Base-by-base conservation (phyloP, 2,329 filamentous ascomycete genomes). In the Talaromyces sp. region DNA sequence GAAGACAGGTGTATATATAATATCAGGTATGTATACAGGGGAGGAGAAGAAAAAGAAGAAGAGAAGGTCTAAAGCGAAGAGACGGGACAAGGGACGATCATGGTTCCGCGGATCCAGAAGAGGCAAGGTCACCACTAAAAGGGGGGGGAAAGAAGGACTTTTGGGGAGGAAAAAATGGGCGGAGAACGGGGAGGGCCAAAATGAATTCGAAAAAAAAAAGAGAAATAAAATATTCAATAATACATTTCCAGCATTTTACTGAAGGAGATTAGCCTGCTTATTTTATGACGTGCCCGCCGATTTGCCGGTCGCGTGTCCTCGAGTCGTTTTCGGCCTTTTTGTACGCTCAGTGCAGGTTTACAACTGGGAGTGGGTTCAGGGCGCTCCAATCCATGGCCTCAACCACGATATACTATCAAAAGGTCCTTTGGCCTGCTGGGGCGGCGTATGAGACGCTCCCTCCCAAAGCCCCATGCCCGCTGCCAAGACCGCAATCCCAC, bases 91-190 rank as follows among this genome's bases (percentile, higher is more conserved):
- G 45, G 51, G 54, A 53, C 52, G 57, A 58, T 56, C 49, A 55
- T 54, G 54, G 55, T 61, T 62, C 61, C 60, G 58, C 60, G 60
- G 49, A 49, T 42, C 29, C 43, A 19, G 42, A 55, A 54, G 37
- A 41, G 52, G 22, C 47, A 54, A 54, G 39, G 47, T 42, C 43
- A 47, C 50, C 47, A 42, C 24, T 30, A 35, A 43, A 45, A 54
- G 49, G 51, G 58, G 60, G 51, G n/a, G 19, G 24, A 9, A 27
- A 27, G 9, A 9, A 27, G 5, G 24, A 9, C 4, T 27, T 27
- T 27, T 4, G 24, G 24, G 24, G 24, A 9, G 24, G 24, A 4
- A 27, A 27, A 27, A 27, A 27, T 27, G 24, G 24, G 24, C 24
- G 24, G 24, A 9, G 9, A 27, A 27, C 9, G 24, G n/a, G n/a